Conservation (phyloP, 768 basidiomycete species). For the Mycena kentingensis region DNA sequence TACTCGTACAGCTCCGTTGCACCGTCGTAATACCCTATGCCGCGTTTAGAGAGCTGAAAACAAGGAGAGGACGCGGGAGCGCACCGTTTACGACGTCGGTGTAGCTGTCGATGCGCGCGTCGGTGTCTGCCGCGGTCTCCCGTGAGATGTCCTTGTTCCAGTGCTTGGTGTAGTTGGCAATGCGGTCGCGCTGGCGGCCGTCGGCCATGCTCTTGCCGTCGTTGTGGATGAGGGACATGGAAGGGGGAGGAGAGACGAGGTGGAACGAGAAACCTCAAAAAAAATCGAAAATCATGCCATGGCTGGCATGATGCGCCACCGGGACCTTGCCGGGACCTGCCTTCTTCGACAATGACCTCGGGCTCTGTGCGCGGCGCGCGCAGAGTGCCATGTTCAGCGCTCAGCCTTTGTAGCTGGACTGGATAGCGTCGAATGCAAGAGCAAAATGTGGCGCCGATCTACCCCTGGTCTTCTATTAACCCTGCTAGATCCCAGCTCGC, state of each 20-base stretch:
- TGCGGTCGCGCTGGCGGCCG: slow-evolving; percentile 21
- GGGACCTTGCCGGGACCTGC: too few species aligned
- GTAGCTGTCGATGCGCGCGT: slow-evolving; percentile 78
- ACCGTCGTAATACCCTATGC: slow-evolving; percentile 91
- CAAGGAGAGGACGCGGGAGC: too few species aligned
- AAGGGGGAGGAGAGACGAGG: slow-evolving; percentile 1
- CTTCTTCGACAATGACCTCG: too few species aligned
- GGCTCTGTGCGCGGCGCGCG: too few species aligned
- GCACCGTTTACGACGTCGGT: slow-evolving; percentile 92
- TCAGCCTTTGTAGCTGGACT: too few species aligned
- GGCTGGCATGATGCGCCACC: too few species aligned
- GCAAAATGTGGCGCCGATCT: too few species aligned
- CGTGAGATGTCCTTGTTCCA: slow-evolving; percentile 83
- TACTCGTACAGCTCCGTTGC: slow-evolving; percentile 95
- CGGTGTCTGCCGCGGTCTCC: slow-evolving; percentile 66
- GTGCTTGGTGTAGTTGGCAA: slow-evolving; percentile 77
- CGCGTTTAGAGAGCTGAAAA: background rate
- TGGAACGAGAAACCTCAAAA: background rate
- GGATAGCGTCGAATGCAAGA: too few species aligned
- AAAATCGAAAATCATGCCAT: too few species aligned
- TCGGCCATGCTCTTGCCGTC: slow-evolving; percentile 12
- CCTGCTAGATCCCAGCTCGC: too few species aligned
- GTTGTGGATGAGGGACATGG: slow-evolving; percentile 13
- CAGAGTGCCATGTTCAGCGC: too few species aligned
- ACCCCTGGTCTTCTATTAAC: too few species aligned